Conservation (phyloP, 352 stramenopile genomes). For the Phytophthora melonis region DNA sequence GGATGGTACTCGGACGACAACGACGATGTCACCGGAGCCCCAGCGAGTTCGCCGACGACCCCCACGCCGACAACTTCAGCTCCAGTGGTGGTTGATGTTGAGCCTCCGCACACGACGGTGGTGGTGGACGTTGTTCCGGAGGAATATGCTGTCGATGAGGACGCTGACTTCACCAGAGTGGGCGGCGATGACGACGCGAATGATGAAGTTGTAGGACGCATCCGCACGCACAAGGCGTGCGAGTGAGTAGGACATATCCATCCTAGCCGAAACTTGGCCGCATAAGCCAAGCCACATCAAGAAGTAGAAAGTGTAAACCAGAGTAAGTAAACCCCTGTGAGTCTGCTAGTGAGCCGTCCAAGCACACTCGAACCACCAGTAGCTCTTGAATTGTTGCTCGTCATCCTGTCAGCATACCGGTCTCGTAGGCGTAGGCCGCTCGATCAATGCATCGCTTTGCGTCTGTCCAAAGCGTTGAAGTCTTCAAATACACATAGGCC, state of each 20-base stretch:
- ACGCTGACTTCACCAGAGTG: constrained; percentile 19
- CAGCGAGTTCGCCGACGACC: constrained; percentile 3
- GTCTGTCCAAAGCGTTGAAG: no score
- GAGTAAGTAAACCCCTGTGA: no score
- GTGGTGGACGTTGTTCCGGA: constrained; percentile 25
- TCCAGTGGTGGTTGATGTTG: constrained; percentile 13
- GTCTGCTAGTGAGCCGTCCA: background rate
- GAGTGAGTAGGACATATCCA: constrained; percentile 6
- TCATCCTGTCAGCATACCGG: no score
- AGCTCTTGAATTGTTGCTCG: no score
- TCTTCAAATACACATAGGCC: background rate
- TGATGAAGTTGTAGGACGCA: background rate
- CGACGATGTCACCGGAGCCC: background rate
- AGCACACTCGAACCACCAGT: no score
- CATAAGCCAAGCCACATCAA: background rate
- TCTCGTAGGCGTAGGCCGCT: no score
- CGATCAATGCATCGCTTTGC: no score
- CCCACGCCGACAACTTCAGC: constrained; percentile 6
- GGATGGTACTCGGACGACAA: constrained; percentile 14
- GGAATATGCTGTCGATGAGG: constrained; percentile 11
- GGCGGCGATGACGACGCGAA: constrained; percentile 5
- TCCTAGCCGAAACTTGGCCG: background rate
- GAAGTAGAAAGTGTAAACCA: background rate
- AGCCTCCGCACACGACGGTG: constrained; percentile 17
- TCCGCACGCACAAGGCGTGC: constrained; percentile 29